A percentile compares a stretch with the other conserved stretches of the same genome.
These are phyloP conservation scores for Colletotrichum sp. DNA, from an alignment of 2,329 filamentous ascomycete genomes.

Conservation along the genomic window DNA sequence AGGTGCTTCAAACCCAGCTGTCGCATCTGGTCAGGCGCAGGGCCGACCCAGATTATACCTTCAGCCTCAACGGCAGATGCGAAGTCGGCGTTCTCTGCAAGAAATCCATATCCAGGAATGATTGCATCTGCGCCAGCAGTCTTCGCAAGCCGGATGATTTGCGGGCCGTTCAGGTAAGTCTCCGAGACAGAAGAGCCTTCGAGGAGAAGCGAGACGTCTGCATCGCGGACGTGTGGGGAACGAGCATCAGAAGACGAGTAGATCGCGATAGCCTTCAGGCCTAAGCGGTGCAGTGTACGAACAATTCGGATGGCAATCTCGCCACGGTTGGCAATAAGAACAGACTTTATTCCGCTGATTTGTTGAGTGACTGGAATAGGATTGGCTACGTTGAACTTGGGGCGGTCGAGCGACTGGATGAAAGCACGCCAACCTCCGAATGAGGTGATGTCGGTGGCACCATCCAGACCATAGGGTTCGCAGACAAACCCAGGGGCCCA, in stretches of 20 bases:
- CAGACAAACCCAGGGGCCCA: slow-evolving; percentile 43
- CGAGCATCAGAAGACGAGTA: slow-evolving; percentile 68
- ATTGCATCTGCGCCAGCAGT: slow-evolving; percentile 58
- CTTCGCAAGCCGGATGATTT: slow-evolving; percentile 60
- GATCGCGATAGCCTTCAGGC: slow-evolving; percentile 72
- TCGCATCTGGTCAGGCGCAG: slow-evolving; percentile 49
- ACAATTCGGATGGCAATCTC: slow-evolving; percentile 78
- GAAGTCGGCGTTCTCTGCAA: slow-evolving; percentile 69
- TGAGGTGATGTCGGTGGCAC: slow-evolving; percentile 34
- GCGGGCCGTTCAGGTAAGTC: slow-evolving; percentile 71
- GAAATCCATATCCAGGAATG: slow-evolving; percentile 71
- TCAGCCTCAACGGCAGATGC: slow-evolving; percentile 55
- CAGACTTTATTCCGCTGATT: slow-evolving; percentile 24
- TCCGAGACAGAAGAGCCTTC: slow-evolving; percentile 47
- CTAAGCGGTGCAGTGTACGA: slow-evolving; percentile 68
- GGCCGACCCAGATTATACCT: slow-evolving; percentile 66
- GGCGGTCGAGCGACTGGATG: neutral
- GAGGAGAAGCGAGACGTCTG: slow-evolving; percentile 70
- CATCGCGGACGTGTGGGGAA: slow-evolving; percentile 73
- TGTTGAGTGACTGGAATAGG: neutral
- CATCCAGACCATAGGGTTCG: slow-evolving; percentile 35
- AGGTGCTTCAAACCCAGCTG: slow-evolving; percentile 43
- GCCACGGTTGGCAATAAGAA: slow-evolving; percentile 76
- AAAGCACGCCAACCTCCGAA: slow-evolving; percentile 38
- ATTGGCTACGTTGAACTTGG: neutral